Conservation (phyloP, 768 basidiomycete genomes). For the Tulasnella sp. region DNA sequence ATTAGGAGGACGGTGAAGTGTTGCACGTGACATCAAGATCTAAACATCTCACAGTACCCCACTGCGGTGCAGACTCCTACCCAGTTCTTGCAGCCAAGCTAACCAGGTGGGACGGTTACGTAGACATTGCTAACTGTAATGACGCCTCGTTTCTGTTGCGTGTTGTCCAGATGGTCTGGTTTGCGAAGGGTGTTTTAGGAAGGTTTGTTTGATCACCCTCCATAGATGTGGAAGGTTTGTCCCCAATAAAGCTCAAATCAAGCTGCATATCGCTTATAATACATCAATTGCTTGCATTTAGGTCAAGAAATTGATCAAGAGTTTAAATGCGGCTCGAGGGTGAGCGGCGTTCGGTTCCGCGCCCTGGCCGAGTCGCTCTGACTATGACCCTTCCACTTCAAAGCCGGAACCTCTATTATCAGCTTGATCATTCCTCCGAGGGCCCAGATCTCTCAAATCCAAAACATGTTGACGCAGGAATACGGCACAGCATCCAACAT, state of each 20-base stretch:
- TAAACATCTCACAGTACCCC: too few species aligned
- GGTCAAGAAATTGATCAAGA: conserved; percentile 98
- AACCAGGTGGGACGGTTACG: too few species aligned
- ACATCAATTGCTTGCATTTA: conserved; percentile 24
- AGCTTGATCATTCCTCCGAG: conserved; percentile 94
- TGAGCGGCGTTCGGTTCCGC: conserved; percentile 22
- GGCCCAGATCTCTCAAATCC: conserved; percentile 91
- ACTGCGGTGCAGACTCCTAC: too few species aligned
- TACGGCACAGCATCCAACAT: conserved; percentile 99
- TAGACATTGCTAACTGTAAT: too few species aligned
- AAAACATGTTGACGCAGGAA: conserved; percentile 95
- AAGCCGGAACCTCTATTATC: conserved; percentile 98
- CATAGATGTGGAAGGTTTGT: conserved; percentile 8
- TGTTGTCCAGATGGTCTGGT: too few species aligned
- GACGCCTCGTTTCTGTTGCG: too few species aligned
- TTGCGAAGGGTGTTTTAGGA: too few species aligned
- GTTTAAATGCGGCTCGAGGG: conserved; percentile 90
- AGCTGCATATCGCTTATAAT: background rate
- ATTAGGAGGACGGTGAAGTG: too few species aligned
- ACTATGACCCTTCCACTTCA: conserved; percentile 22
- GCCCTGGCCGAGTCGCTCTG: conserved; percentile 1
- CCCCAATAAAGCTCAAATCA: background rate
- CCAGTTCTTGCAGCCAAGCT: too few species aligned
- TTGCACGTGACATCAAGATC: too few species aligned
- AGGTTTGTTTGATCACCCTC: too few species aligned